A percentile compares a stretch with the other conserved stretches of the same genome.
Conservation (phyloP, 805 yeast genomes). For the Monosporozyma aerobia region DNA sequence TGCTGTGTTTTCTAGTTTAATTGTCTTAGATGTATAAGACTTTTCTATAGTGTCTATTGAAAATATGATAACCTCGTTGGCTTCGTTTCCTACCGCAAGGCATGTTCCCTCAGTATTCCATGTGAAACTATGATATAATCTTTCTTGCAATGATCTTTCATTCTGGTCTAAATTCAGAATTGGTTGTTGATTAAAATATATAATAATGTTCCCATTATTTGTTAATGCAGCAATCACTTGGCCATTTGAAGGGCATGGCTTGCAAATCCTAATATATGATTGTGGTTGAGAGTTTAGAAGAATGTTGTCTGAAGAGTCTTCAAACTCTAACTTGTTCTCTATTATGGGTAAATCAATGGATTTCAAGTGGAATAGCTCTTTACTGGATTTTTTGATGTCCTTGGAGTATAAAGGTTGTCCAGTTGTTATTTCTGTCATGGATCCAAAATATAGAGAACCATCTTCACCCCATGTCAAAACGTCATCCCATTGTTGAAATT, state of each 20-base stretch:
- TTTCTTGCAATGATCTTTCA: conserved; percentile 3
- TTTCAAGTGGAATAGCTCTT: conserved; percentile 21
- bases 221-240: conserved; percentile 21
- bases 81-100: conserved; percentile 23
- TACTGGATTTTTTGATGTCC: conserved; percentile 12
- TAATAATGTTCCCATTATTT: conserved; percentile 21
- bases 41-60: not conserved
- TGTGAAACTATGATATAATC: conserved; percentile 22
- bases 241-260: conserved; percentile 15
- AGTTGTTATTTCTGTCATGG: conserved; percentile 21
- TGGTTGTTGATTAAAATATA: conserved; percentile 11
- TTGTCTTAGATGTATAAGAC: not conserved
- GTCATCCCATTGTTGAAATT: conserved; percentile 21
- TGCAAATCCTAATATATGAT: conserved; percentile 14
- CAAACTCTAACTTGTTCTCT: conserved; percentile 24
- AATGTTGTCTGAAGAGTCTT: conserved; percentile 13
- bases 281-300: conserved; percentile 25
- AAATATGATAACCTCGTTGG: conserved; percentile 15
- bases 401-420: conserved; percentile 21
- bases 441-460: conserved; percentile 23
- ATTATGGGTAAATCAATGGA: conserved; percentile 13
- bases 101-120: conserved; percentile 19
- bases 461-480: conserved; percentile 24
- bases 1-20: not conserved
- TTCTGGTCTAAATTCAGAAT: conserved; percentile 18